A percentile compares a stretch with the other conserved stretches of the same genome.
phyloP scores from a whole-genome alignment of 2,329 filamentous ascomycete species.

The Penicillium nordicum region DNA sequence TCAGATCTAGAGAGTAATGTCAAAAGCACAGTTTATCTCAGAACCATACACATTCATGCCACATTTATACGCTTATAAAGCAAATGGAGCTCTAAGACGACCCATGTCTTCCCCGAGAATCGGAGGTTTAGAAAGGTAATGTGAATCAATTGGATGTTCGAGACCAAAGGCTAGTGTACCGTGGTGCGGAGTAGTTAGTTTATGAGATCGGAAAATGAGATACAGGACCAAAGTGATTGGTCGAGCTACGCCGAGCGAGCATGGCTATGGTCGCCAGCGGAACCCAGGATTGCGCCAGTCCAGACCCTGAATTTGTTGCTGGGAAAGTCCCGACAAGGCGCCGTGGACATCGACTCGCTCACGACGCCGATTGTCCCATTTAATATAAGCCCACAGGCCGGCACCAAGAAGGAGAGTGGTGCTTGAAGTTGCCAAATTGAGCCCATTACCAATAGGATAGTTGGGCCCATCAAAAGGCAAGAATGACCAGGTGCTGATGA shows the following conservation, averaged over 20 bases:
- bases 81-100: background rate
- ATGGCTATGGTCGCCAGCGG: slow-evolving; percentile 51
- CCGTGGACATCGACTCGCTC: slow-evolving; percentile 54
- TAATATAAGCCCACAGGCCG: slow-evolving; percentile 58
- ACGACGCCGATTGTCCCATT: slow-evolving; percentile 58
- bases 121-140: background rate
- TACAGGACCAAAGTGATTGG: background rate
- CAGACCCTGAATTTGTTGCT: slow-evolving; percentile 56
- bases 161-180: background rate
- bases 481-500: slow-evolving; percentile 65
- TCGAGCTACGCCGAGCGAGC: background rate
- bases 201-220: background rate
- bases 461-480: slow-evolving; percentile 61
- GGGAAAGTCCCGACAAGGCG: slow-evolving; percentile 53
- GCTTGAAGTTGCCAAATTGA: slow-evolving; percentile 64
- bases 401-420: slow-evolving; percentile 53
- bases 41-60: too few relatives aligned
- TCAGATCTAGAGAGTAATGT: background rate
- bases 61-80: background rate
- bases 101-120: background rate
- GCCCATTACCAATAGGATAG: slow-evolving; percentile 67
- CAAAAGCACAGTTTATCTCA: background rate
- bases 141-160: background rate
- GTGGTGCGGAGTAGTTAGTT: background rate
- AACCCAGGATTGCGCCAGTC: slow-evolving; percentile 67